Base-by-base conservation (phyloP, 352 stramenopile genomes). In the Globisporangium parvum region DNA sequence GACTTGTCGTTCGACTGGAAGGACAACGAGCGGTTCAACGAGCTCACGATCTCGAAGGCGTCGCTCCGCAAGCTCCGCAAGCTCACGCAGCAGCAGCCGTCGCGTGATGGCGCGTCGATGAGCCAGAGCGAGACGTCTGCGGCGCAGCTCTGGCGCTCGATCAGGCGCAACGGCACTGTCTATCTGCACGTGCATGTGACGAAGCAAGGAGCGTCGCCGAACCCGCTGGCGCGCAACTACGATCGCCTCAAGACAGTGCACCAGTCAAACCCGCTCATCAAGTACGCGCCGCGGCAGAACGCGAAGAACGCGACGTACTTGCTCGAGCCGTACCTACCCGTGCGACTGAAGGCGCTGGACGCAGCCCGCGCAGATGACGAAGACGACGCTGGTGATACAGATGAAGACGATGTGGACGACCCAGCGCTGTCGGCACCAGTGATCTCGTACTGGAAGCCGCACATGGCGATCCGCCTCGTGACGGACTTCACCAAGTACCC, bases 101-200 rank as follows among this genome's bases (percentile, higher is more conserved):
- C 50, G 17, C 31, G 17, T n/a, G n/a, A n/a, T n/a, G n/a, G n/a
- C n/a, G n/a, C n/a, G n/a, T n/a, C n/a, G n/a, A n/a, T n/a, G 8
- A 55, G 48, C 0, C 33, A 62, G 6, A 31, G 62, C 12, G 35
- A 50, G 3, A 12, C 35, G 21, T 47, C 47, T 20, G 59, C 20
- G 0, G 45, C 39, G 9, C 47, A 70, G 14, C 42, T 85, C 0
- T 88, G 76, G 80, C 55, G 53, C 3, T 58, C 66, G 12, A 40
- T 89, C 15, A 71, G 72, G 11, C 46, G 55, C 48, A 91, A 91
- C 35, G 56, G 62, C 21, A 85, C 76, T 1, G 70, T 91, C 11
- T 91, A 71, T 48, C 64, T 91, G 28, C 81, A 91, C 41, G 77
- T 88, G 8, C 81, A 91, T 53, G 75, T 89, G 55, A 87, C 79